These are phyloP conservation scores for Eustoma russellianum DNA, from an alignment of 257 asterid genomes.

Conservation along the genomic window DNA sequence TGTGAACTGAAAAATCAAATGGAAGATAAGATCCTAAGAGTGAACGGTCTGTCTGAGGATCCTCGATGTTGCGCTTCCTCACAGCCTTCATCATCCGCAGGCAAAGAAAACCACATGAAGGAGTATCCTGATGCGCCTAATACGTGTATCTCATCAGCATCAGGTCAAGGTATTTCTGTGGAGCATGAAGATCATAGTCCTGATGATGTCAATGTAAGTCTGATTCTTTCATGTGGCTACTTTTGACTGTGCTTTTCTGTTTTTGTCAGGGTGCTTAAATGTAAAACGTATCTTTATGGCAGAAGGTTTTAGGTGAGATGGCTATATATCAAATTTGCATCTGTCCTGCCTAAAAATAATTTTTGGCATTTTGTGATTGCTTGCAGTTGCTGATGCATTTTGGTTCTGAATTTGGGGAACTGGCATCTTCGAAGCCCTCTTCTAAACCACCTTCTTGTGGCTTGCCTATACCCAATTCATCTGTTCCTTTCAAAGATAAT, in stretches of 20 bases:
- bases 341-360: neutral
- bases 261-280: neutral
- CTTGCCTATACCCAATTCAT: constrained; percentile 19
- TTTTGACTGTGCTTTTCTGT: neutral
- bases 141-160: neutral
- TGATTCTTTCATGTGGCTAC: neutral
- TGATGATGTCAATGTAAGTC: constrained; percentile 27
- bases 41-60: constrained; percentile 3
- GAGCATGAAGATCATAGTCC: constrained; percentile 20
- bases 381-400: constrained; percentile 24
- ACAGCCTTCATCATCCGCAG: neutral
- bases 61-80: constrained; percentile 4
- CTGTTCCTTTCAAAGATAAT: constrained; percentile 20
- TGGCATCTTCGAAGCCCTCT: constrained; percentile 12
- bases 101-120: constrained; percentile 8
- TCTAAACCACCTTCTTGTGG: constrained; percentile 12
- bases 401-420: constrained; percentile 17
- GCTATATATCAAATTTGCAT: too few species aligned
- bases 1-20: constrained; percentile 29
- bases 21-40: constrained; percentile 10
- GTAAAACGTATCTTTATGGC: constrained; percentile 4
- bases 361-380: neutral
- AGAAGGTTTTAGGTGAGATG: constrained; percentile 8
- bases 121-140: constrained; percentile 15
- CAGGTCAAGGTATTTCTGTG: neutral